Evolutionary conservation across 495 filamentous ascomycete species (phyloP), one percentile per base, ranked within the genome.

Genomic region (Tuber melanosporum): DNA sequence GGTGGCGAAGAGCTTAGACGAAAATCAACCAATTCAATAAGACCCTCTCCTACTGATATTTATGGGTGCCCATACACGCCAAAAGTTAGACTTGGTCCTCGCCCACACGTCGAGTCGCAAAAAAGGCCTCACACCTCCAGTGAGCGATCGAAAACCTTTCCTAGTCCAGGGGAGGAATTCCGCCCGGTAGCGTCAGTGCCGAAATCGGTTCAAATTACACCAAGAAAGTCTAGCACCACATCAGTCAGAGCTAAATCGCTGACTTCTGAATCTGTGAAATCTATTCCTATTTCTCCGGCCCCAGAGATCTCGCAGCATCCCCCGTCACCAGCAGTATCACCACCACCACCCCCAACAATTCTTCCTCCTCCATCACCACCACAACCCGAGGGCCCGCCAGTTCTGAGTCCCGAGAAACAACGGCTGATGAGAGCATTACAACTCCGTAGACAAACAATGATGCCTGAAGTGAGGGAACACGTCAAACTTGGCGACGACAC

Each of bases 341-440:
- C 47, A 88, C 84, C 82, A 86, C 85, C 85, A 0, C 76, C 85
- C 57, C 81, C 83, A 36, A 79, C 84, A 44, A 78, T 78, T 62
- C 74, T 86, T 26, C 78, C 86, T 73, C 87, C 84, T 72, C 87
- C 86, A 43, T 73, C 87, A 46, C 86, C 86, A 71, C 76, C 82
- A 69, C 89, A 87, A 77, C 88, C 75, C 4, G 77, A 77, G 36
- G 81, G 78, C 36, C 80, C 80, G 19, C 87, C 88, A 44, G 87
- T 89, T 22, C 90, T 96, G 82, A 95, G 93, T 1, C 92, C 93
- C 0, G 95, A 98, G 83, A 97, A 97, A 84, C 89, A 92, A 79
- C 89, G 94, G 78, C 86, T 99, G 76, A 92, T 97, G 93, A 97
- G 95, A 86, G 95, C 95, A 8, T 87, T 98, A 84, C 92, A 98